Base-by-base conservation (phyloP, 1,139 yeast species). In the Debaryomyces coudertii region DNA sequence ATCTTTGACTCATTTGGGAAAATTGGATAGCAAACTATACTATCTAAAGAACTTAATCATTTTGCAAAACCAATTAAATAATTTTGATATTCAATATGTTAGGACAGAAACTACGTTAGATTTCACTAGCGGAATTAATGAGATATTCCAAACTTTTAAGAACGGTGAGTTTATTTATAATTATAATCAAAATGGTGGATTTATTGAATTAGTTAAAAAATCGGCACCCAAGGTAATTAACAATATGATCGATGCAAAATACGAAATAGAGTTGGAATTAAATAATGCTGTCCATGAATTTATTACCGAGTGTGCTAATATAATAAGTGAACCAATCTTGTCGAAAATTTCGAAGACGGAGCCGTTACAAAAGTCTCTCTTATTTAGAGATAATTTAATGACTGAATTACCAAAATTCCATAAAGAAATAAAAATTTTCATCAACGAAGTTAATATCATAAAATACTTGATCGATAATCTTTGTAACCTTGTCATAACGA, bases 241-340 rank as follows among this genome's bases (percentile, higher is more conserved):
- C 56, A 86, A 88, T 61, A 87, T 86, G 89, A 79, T 85, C 42
- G 97, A 92, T 65, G 95, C 96, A 18, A 82, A 89, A 53, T 75
- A 66, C 40, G 97, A 90, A 62, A 72, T 90, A 31, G 88, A 87
- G 54, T 73, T 82, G 15, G 92, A 87, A 54, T 73, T 92, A 52
- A 78, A 92, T 53, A 82, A 80, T 51, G 73, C 85, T 2, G 88
- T 90, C 16, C 86, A 84, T 50, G 82, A 78, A 22, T 83, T 89
- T 45, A 69, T 80, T 18, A 65, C 71, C 18, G 71, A 69, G 15
- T 69, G 77, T 36, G 60, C 74, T 7, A 66, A 68, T 42, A 53
- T 56, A 2, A 66, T 78, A 24, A 66, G 72, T 36, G 66, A 62
- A 42, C 73, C 74, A 5, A 61, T 66, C 11, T 53, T 68, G 24